Base-by-base conservation (phyloP, 108 stramenopile species). In the Skeletonema grethae region DNA sequence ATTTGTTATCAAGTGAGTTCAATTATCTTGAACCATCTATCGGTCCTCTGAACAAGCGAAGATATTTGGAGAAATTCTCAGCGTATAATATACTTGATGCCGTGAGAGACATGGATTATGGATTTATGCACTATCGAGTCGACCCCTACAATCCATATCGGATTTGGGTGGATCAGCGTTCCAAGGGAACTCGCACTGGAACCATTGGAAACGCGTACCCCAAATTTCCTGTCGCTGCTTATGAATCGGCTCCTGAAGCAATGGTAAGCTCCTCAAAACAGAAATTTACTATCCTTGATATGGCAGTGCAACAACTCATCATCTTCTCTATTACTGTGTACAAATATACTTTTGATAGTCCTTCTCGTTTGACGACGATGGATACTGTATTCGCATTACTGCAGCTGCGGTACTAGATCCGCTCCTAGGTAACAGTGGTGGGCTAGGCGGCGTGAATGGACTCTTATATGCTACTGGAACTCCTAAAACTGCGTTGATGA, bases 311-410 rank as follows among this genome's bases (percentile, higher is more conserved):
- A 43, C 3, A n/a, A 43, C 41, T 43, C 41, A 43, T 43, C 15
- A 11, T 0, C 36, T 38, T 11, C 15, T 43, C 15, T 10, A 4
- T 1, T 43, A 0, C 15, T 43, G 1, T n/a, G 13, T 5, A n/a
- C n/a, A n/a, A n/a, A n/a, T 10, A 7, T 28, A 28, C 3, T 39
- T 15, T 43, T 43, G 15, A 43, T n/a, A 43, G 41, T 43, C 80
- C 32, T 84, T 90, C 28, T 80, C 85, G 8, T 90, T 90, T 72
- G 89, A 90, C 35, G 82, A 87, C 48, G 85, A 90, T 57, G 85
- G 89, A 10, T 86, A 82, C 66, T 90, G 89, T 64, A 79, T 70
- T 0, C 67, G 87, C 7, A 73, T 90, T 18, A 90, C 86, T 5
- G 83, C 78, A 35, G 80, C 61, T 0, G 79, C 77, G 0, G 84